Evolutionary conservation across 768 basidiomycete genomes (phyloP), one percentile per base, ranked within the genome.

Genomic region (Lepiota brunneoincarnata): DNA sequence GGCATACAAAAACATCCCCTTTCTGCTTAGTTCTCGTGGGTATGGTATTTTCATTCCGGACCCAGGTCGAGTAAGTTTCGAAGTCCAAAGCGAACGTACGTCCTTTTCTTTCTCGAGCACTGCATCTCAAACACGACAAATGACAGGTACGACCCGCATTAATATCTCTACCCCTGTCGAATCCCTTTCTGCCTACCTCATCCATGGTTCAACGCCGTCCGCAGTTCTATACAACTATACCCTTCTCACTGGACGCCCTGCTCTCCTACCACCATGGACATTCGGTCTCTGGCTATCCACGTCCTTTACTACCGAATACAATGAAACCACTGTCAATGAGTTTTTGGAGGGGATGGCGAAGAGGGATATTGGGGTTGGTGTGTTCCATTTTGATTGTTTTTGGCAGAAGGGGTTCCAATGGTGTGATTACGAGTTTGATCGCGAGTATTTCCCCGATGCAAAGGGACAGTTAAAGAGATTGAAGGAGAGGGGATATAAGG

Each of bases 281-380:
- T 79, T 77, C 60, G 74, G 75, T 36, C 72, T 79, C 12, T 79
- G 74, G 72, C 66, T 79, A 6, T 73, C 75, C 11, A 78, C 78
- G 0, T 76, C 74, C 2, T 80, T 79, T 63, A 72, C 74, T 2
- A 79, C 76, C 1, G 64, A 67, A 20, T 78, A 78, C 58, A 69
- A 75, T 54, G 69, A 75, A 58, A 61, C 68, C 38, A 80, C 78
- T 2, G 75, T 80, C 34, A 70, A 69, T 6, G 57, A 65, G 31
- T 78, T 78, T 63, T 65, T 80, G 4, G 59, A 74, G 34, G 77
- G 74, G 6, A 77, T 80, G 77, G 61, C 69, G 39, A 58, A 69
- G 46, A 61, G 73, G 14, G 59, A 72, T 24, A 73, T 74, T 36
- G 53, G 68, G 18, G 72, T 78, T 36, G 65, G 70, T 2, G 74